Percentiles rank a stretch among this genome's conserved stretches.
phyloP scores from a whole-genome alignment of 1,284 basidiomycete genomes.

The Cryptococcus jaspeensis region DNA sequence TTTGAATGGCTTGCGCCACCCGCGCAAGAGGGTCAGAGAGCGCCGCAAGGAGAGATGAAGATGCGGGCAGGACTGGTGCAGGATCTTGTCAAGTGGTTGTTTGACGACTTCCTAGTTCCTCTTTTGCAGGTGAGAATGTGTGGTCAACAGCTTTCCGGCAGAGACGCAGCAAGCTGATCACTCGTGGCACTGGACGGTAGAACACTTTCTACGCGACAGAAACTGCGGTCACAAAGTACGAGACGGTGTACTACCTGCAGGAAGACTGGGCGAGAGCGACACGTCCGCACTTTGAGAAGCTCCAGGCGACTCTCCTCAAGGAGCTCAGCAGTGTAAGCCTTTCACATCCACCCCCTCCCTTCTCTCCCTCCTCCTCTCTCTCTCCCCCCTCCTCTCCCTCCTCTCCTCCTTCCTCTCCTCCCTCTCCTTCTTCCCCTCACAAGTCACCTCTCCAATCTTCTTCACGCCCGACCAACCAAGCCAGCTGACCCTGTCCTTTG shows the following conservation, averaged over 20 bases:
- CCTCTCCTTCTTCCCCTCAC: too few species aligned
- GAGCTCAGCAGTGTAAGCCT: slow-evolving; percentile 42
- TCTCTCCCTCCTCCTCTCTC: not conserved
- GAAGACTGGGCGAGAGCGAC: slow-evolving; percentile 89
- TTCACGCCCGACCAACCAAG: too few species aligned
- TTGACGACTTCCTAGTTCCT: slow-evolving; percentile 78
- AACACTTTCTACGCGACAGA: slow-evolving; percentile 95
- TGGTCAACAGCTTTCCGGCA: too few species aligned
- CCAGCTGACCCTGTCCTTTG: too few species aligned
- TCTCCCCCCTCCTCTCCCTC: too few species aligned
- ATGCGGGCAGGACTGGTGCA: slow-evolving; percentile 75
- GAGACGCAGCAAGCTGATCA: not conserved
- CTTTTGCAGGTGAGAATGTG: slow-evolving; percentile 65
- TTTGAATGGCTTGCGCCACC: slow-evolving; percentile 71
- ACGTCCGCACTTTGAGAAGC: slow-evolving; percentile 69
- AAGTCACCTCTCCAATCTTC: too few species aligned
- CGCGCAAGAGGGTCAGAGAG: slow-evolving; percentile 23
- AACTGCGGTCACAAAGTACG: slow-evolving; percentile 81
- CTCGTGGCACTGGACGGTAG: slow-evolving; percentile 52
- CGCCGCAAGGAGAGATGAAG: slow-evolving; percentile 63
- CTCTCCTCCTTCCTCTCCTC: too few species aligned
- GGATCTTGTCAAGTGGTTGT: slow-evolving; percentile 90
- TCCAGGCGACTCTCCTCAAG: slow-evolving; percentile 54
- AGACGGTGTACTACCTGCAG: slow-evolving; percentile 87
- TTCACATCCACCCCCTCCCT: not conserved